A percentile compares a stretch with the other conserved stretches of the same genome.
These are phyloP conservation scores for Yamadazyma sp. DNA, from an alignment of 1,139 yeast species.

Conservation along the genomic window DNA sequence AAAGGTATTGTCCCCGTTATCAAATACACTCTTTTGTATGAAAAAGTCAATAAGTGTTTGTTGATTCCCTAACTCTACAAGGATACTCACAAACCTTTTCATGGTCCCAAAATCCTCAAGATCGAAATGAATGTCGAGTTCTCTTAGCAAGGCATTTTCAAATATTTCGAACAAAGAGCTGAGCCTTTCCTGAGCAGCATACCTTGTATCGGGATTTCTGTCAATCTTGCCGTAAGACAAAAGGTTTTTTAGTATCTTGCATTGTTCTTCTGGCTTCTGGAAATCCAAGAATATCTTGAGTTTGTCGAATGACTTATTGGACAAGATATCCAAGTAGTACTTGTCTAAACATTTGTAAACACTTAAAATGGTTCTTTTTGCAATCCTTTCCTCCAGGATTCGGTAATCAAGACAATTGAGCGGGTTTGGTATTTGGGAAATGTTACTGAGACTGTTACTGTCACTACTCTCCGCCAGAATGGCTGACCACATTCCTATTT, in stretches of 20 bases:
- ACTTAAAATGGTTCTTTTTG: constrained; percentile 42
- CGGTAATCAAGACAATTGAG: constrained; percentile 40
- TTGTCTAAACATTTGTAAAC: constrained; percentile 44
- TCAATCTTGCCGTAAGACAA: constrained; percentile 40
- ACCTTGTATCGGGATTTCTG: constrained; percentile 31
- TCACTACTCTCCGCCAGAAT: constrained; percentile 9
- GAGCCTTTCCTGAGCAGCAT: constrained; percentile 45
- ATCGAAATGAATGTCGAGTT: constrained; percentile 63
- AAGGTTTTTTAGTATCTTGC: constrained; percentile 41
- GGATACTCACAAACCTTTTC: constrained; percentile 33
- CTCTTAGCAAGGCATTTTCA: constrained; percentile 69
- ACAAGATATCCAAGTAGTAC: constrained; percentile 46
- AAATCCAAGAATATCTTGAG: constrained; percentile 48
- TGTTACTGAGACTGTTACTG: background rate
- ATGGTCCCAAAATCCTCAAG: constrained; percentile 45
- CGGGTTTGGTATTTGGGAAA: constrained; percentile 21
- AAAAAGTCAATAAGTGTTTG: constrained; percentile 49
- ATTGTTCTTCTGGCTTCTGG: constrained; percentile 51
- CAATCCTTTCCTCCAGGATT: constrained; percentile 39
- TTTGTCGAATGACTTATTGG: constrained; percentile 48
- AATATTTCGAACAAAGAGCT: constrained; percentile 67
- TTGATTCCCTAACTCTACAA: constrained; percentile 39
- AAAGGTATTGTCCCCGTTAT: constrained; percentile 35
- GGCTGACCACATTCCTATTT: constrained; percentile 50
- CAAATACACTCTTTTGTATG: constrained; percentile 45